Evolutionary conservation across 768 basidiomycete genomes (phyloP).

Genomic region (Suillus bovinus): DNA sequence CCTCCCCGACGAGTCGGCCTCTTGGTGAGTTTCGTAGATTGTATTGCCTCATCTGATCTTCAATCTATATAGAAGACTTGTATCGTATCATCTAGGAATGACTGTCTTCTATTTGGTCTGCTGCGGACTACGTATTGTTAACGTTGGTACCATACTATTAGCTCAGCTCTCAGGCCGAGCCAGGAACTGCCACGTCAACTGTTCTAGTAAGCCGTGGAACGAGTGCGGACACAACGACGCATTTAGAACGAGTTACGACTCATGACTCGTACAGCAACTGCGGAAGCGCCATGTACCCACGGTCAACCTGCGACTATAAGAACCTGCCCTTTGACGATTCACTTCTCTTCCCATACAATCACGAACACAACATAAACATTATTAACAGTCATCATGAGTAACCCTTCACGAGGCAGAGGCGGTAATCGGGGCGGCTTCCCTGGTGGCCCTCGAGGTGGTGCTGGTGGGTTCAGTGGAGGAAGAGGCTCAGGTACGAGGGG

Average conservation of each 20-base stretch:
- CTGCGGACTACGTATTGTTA: neutral
- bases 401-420: conserved; percentile 17
- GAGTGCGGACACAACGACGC: neutral
- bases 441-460: conserved; percentile 16
- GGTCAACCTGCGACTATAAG: too few relatives aligned
- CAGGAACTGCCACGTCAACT: neutral
- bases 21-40: neutral
- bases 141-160: neutral
- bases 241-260: neutral
- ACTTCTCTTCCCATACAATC: neutral
- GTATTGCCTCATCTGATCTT: neutral
- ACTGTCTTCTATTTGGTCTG: neutral
- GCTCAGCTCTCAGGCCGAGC: neutral
- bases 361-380: neutral
- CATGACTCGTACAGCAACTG: too few relatives aligned
- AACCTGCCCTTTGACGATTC: neutral
- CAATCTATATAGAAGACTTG: neutral
- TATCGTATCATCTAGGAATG: neutral
- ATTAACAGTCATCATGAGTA: conserved; percentile 1
- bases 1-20: neutral
- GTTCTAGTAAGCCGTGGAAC: neutral
- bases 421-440: conserved; percentile 14
- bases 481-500: conserved; percentile 21
- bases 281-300: too few relatives aligned
- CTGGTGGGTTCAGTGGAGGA: conserved; percentile 19